Evolutionary conservation across 75 land plant genomes (phyloP).

Genomic region (Ceratopteris richardii): DNA sequence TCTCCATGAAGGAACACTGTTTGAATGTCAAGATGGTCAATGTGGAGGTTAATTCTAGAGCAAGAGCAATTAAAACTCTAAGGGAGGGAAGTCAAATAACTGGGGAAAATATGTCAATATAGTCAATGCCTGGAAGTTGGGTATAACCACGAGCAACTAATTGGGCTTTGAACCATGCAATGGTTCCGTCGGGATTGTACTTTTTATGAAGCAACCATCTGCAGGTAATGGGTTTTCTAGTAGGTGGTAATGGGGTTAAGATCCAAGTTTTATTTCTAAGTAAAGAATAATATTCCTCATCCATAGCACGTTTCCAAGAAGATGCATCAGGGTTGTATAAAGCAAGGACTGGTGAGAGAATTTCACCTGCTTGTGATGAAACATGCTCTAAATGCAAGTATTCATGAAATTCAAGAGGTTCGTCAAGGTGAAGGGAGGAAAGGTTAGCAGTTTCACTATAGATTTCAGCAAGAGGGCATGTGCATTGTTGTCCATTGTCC

Average conservation of each 20-base stretch:
- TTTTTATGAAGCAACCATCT: not conserved
- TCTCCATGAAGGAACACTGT: not conserved
- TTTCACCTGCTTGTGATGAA: not conserved
- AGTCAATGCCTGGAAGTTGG: slow-evolving; percentile 2
- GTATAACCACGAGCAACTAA: slow-evolving; percentile 3
- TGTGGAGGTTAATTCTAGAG: not conserved
- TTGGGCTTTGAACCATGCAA: not conserved
- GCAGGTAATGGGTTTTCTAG: slow-evolving; percentile 1
- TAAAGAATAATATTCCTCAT: not conserved
- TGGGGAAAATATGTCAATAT: not conserved
- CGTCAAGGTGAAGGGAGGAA: too few relatives aligned
- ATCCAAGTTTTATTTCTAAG: not conserved
- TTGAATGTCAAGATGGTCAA: too few relatives aligned
- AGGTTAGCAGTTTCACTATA: too few relatives aligned
- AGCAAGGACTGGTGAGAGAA: not conserved
- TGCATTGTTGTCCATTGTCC: too few relatives aligned
- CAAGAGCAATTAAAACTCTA: slow-evolving; percentile 1
- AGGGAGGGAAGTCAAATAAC: not conserved
- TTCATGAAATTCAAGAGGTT: not conserved
- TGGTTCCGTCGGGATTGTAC: not conserved
- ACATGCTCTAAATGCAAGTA: not conserved
- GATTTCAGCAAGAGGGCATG: too few relatives aligned
- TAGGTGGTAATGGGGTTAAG: not conserved
- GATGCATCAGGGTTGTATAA: not conserved
- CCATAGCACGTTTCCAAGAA: not conserved